phyloP scores from a whole-genome alignment of 1,139 yeast genomes.

The Protomyces pachydermus region DNA sequence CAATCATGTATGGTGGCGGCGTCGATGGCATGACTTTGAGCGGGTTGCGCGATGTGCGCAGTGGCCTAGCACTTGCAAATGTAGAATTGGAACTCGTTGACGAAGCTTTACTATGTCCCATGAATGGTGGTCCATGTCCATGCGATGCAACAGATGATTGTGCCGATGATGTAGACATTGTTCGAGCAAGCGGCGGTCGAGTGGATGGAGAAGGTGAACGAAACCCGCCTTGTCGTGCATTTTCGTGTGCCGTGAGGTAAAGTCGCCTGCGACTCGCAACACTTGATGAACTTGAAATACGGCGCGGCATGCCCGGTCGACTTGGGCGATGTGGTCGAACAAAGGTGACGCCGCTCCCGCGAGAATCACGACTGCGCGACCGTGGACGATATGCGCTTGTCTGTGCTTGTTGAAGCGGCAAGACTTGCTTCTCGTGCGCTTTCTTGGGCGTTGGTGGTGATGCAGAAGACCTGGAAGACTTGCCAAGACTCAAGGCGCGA shows the following conservation, averaged over 20 bases:
- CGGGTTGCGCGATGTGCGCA: slow-evolving; percentile 21
- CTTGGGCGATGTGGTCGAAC: not conserved
- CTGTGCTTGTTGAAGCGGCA: not conserved
- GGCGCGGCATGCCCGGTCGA: not conserved
- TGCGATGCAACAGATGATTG: slow-evolving; percentile 20
- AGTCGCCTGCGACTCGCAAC: not conserved
- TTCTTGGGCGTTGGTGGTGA: not conserved
- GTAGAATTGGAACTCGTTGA: slow-evolving; percentile 25
- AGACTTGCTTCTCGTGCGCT: not conserved
- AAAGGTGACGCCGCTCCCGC: not conserved
- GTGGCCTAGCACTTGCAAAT: slow-evolving; percentile 1
- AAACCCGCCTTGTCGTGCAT: not conserved
- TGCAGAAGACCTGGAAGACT: not conserved
- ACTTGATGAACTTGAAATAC: not conserved
- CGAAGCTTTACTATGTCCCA: slow-evolving; percentile 21
- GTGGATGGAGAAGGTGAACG: not conserved
- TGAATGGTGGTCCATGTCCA: slow-evolving; percentile 7
- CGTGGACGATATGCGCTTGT: not conserved
- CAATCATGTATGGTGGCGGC: slow-evolving; percentile 24
- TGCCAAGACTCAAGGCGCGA: not conserved
- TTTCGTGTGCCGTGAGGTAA: not conserved
- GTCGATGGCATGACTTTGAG: slow-evolving; percentile 23
- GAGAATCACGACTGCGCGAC: not conserved
- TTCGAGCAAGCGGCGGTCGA: not conserved
- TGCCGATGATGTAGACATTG: slow-evolving; percentile 17